Conservation (phyloP, 1,284 basidiomycete genomes). For the Vanrija sp. region DNA sequence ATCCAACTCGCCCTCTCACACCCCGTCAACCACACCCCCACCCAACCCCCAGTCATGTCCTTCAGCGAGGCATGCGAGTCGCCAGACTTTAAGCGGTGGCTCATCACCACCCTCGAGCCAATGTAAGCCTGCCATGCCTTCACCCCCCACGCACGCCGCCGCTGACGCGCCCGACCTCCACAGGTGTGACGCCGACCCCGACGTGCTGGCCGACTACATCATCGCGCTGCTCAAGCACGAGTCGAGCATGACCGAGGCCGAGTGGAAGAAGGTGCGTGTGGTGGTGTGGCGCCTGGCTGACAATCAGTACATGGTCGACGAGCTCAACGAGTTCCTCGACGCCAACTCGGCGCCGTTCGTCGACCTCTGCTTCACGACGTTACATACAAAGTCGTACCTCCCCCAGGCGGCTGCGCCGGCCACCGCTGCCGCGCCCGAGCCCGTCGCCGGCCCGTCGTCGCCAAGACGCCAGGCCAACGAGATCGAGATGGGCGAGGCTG, state of each 20-base stretch:
- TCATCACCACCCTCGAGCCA: conserved; percentile 75
- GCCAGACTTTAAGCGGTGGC: conserved; percentile 58
- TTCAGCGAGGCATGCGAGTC: conserved; percentile 34
- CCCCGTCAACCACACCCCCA: neutral
- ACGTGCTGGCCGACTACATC: conserved; percentile 89
- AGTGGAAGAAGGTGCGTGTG: conserved; percentile 63
- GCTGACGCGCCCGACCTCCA: neutral
- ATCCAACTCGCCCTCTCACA: neutral
- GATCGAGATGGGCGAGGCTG: conserved; percentile 23
- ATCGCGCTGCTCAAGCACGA: conserved; percentile 91
- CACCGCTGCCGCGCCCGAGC: conserved; percentile 21
- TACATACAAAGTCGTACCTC: conserved; percentile 75
- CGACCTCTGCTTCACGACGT: conserved; percentile 73
- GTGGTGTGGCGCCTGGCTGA: neutral
- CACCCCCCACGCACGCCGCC: neutral
- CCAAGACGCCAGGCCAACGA: conserved; percentile 11
- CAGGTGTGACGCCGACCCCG: conserved; percentile 94
- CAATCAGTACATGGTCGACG: conserved; percentile 58
- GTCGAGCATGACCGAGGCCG: conserved; percentile 62
- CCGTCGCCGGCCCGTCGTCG: conserved; percentile 28
- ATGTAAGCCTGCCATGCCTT: conserved; percentile 56
- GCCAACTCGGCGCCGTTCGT: conserved; percentile 77
- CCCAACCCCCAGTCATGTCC: conserved; percentile 23
- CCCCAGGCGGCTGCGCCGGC: conserved; percentile 45
- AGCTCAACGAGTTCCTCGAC: conserved; percentile 88